Base-by-base conservation (phyloP, 164 flowering plant genomes). In the Stephania yunnanensis region DNA sequence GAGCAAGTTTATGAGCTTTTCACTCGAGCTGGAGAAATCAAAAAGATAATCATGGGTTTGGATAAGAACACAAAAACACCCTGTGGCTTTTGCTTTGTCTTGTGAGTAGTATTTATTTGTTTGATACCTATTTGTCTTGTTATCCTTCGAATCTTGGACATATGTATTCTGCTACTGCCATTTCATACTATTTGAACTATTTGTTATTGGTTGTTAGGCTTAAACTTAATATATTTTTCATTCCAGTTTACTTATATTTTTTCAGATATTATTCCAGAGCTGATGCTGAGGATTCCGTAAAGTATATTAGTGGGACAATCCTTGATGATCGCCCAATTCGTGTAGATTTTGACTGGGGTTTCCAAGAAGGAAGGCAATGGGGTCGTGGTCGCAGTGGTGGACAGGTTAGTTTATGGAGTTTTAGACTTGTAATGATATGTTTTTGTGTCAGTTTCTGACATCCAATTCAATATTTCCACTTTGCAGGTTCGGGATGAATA, bases 331-430 rank as follows among this genome's bases (percentile, higher is more conserved):
- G 98, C 53, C 97, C 94, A 25, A 92, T 96, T 76, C 97, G 98
- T 81, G 99, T 89, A 70, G 98, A 96, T 86, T 96, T 96, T 83
- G 99, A 96, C 81, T 92, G 98, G 99, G 99, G 98, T 30, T 96
- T 96, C 80, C 92, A 91, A 81, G 97, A 96, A 81, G 98, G 98
- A 68, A 88, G 97, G 79, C 99, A 96, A 77, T 96, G 99, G 98
- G 98, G 99, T 0, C 97, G 97, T 80, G 98, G 99, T 77, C 89
- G 94, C 78, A 92, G 99, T 87, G 99, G 99, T 78, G 98, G 99
- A 13, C 98, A 96, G 93, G 96, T 93, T 67, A 74, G 68, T 66
- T 75, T 19, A 42, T 66, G 44, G 11, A 13, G 7, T 1, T 11
- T 63, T 78, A 36, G 42, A 36, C 42, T 36, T 36, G 42, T 36